Evolutionary conservation across 2,329 filamentous ascomycete species (phyloP), one percentile per base, ranked within the genome.

Genomic region (Nemania serpens): DNA sequence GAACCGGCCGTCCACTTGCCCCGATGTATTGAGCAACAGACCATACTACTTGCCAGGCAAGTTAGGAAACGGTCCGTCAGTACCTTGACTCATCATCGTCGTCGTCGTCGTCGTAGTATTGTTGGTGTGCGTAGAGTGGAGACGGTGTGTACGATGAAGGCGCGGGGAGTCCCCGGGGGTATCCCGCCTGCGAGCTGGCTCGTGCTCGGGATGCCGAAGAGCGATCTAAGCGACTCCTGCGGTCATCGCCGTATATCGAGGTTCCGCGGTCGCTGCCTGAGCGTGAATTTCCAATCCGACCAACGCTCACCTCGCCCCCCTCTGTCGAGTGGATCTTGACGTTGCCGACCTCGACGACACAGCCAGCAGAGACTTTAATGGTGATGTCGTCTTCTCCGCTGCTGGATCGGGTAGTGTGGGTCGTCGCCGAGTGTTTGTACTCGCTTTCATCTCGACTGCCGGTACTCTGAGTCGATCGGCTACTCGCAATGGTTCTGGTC

Each of bases 361-460:
- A 81, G 34, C 77, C 78, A 12, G 83, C 84, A 22, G 79, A 82
- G 48, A 88, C 78, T 65, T 84, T 84, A 71, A 88, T 87, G 15
- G 84, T 88, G 58, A 87, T 77, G 62, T 87, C 84, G 39, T 88
- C 84, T 56, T 84, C 81, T 18, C 64, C 71, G 53, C 81, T 79
- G 59, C 79, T 82, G 15, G 82, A 84, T 36, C 82, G 77, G 3
- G 85, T 88, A 10, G 86, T 84, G 42, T 84, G 81, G 12, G 86
- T 88, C 0, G 85, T 86, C 29, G 83, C 84, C 55, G 85, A 88
- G 64, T 83, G 82, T 65, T 81, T 81, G 72, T 82, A 87, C 58
- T 88, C 86, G 73, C 85, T 88, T 59, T 88, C 85, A 67, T 88
- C 86, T 45, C 79, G 84, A 70, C 86, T 88, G 20, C 74, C 81